These are phyloP conservation scores for Apiospora pterosperma DNA, from an alignment of 2,329 filamentous ascomycete species.

Conservation along the genomic window DNA sequence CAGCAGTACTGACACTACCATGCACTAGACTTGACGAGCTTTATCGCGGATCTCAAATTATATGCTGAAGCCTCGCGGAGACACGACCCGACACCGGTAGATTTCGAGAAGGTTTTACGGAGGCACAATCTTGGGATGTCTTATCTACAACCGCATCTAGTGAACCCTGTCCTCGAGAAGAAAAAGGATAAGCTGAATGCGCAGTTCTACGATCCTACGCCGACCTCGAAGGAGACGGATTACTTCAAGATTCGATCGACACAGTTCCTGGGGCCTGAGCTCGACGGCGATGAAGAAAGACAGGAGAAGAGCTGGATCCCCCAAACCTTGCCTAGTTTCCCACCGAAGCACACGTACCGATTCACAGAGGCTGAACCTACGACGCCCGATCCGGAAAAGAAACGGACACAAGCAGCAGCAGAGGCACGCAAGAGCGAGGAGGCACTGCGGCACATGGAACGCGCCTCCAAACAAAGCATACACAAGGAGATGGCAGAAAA, in stretches of 20 bases:
- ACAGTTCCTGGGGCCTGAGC: conserved; percentile 48
- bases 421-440: conserved; percentile 61
- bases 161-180: conserved; percentile 42
- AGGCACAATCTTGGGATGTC: conserved; percentile 49
- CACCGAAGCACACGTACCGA: conserved; percentile 62
- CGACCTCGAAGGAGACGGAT: conserved; percentile 34
- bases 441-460: conserved; percentile 55
- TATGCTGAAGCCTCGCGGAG: conserved; percentile 48
- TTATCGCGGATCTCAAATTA: conserved; percentile 46
- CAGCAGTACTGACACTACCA: not conserved
- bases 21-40: conserved; percentile 42
- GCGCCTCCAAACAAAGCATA: conserved; percentile 61
- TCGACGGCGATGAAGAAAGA: conserved; percentile 58
- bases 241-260: conserved; percentile 35
- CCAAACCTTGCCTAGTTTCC: conserved; percentile 56
- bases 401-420: conserved; percentile 56
- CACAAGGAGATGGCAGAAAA: conserved; percentile 60
- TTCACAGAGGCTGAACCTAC: conserved; percentile 45
- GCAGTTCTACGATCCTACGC: conserved; percentile 34
- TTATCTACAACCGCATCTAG: conserved; percentile 53
- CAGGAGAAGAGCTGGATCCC: conserved; percentile 55
- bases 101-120: conserved; percentile 53
- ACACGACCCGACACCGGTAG: conserved; percentile 49
- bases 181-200: conserved; percentile 33
- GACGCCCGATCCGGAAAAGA: conserved; percentile 49